Conservation (phyloP, 768 basidiomycete genomes). For the Chlorophyllum brunneum region DNA sequence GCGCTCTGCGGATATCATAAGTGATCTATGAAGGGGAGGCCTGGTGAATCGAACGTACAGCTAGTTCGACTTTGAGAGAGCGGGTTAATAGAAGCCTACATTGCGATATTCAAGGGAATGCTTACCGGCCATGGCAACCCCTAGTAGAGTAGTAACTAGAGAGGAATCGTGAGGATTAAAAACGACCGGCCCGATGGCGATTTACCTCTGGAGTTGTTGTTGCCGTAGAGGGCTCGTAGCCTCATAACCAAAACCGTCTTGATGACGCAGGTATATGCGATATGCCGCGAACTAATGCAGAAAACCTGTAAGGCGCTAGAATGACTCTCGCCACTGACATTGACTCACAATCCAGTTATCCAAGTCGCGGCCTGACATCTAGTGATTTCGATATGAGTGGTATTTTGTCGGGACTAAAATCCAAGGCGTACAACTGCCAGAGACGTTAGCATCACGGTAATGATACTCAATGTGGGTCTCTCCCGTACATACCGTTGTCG, state of each 20-base stretch:
- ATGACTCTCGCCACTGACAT: not conserved
- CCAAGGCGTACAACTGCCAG: slow-evolving; percentile 1
- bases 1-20: not conserved
- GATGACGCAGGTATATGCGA: slow-evolving; percentile 5
- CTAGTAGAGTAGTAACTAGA: not conserved
- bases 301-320: not conserved
- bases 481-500: not conserved
- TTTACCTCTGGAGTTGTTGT: not conserved
- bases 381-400: not conserved
- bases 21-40: not conserved
- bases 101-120: not conserved
- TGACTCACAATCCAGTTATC: slow-evolving; percentile 8
- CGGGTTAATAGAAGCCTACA: not conserved
- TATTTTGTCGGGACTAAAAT: too few relatives aligned
- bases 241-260: slow-evolving; percentile 8
- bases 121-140: slow-evolving; percentile 6
- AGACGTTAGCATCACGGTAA: not conserved
- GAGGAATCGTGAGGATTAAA: not conserved
- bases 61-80: not conserved
- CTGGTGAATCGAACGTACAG: not conserved
- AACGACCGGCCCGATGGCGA: not conserved
- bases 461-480: not conserved
- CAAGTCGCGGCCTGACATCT: slow-evolving; percentile 9
- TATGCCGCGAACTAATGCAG: not conserved
- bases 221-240: slow-evolving; percentile 5